Percentiles rank a stretch among this genome's conserved stretches.
phyloP scores from a whole-genome alignment of 352 stramenopile genomes.

The Pythium utonaiense region DNA sequence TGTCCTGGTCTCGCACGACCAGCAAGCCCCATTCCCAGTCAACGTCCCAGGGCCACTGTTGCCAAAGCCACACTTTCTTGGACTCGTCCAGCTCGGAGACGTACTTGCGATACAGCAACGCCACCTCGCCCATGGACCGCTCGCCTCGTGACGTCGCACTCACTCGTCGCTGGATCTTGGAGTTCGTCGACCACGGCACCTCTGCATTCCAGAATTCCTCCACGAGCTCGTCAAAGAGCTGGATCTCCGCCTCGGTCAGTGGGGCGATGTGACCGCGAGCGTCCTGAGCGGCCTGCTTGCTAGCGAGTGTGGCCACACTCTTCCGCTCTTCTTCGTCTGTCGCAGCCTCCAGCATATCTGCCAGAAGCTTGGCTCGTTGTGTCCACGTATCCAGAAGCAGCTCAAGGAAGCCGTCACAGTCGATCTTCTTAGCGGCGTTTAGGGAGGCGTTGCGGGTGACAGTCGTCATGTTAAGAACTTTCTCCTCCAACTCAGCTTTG shows the following conservation, averaged over 20 bases:
- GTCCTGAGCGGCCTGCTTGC: constrained; percentile 38
- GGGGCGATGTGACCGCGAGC: constrained; percentile 38
- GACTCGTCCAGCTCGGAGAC: constrained; percentile 15
- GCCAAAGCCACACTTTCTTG: constrained; percentile 25
- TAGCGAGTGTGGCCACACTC: constrained; percentile 23
- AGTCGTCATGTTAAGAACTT: constrained; percentile 15
- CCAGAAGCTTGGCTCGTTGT: constrained; percentile 42
- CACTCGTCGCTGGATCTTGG: constrained; percentile 36
- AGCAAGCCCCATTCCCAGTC: constrained; percentile 29
- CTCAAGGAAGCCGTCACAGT: constrained; percentile 68
- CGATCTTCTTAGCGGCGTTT: constrained; percentile 65
- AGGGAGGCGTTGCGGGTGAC: constrained; percentile 47
- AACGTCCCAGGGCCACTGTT: constrained; percentile 22
- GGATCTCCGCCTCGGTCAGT: constrained; percentile 28
- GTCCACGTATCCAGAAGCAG: constrained; percentile 66
- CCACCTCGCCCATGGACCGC: constrained; percentile 36
- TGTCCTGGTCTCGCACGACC: constrained; percentile 2
- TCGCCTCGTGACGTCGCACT: constrained; percentile 9
- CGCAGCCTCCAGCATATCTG: constrained; percentile 46
- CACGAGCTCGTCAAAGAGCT: constrained; percentile 52
- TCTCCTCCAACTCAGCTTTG: constrained; percentile 65
- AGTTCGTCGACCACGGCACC: constrained; percentile 41
- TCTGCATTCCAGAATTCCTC: constrained; percentile 70
- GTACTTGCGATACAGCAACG: constrained; percentile 38
- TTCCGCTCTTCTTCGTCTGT: constrained; percentile 51